Evolutionary conservation across 805 yeast genomes (phyloP), one percentile per base, ranked within the genome.

Genomic region (Wickerhamiella brachini): DNA sequence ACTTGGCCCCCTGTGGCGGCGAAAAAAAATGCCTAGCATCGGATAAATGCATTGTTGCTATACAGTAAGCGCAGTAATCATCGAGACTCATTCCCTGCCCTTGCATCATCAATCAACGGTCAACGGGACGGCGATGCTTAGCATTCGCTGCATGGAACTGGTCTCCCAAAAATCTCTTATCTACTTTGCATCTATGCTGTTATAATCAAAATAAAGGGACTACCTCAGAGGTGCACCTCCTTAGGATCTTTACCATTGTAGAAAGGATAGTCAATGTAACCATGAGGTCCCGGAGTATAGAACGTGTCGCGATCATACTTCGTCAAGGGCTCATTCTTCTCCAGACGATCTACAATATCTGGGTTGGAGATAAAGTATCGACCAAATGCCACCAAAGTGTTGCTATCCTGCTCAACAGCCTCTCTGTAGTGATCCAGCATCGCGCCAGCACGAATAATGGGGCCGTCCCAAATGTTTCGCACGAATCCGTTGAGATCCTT

Each of bases 351-450:
- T n/a, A 70, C 72, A 24, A 79, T 59, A 58, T 79, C 83, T 1
- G 83, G 82, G 64, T 78, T 79, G 26, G 80, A 63, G 47, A 75
- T 71, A 61, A 70, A 77, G 51, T 63, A 66, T 54, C 81, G 70
- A 26, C 81, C 81, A 54, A 68, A 62, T 1, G 70, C 76, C 31
- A 71, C 56, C 43, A 69, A 39, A 10, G 56, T 49, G 44, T 53
- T 57, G 44, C 67, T 65, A 21, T 66, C 63, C 23, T 64, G 62
- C n/a, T 58, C 55, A 10, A 20, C 39, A 10, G 18, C 15, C 23
- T 45, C 9, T 17, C 12, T 3, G 20, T 15, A 15, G 24, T 12
- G n/a, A 10, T 41, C 44, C 12, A 41, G 12, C 22, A 41, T 18
- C 7, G 24, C 44, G 12, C 64, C 64, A 2, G 59, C 56, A 10